Base-by-base conservation (phyloP, 768 basidiomycete genomes). In the Omphalotus guepiniiformis region DNA sequence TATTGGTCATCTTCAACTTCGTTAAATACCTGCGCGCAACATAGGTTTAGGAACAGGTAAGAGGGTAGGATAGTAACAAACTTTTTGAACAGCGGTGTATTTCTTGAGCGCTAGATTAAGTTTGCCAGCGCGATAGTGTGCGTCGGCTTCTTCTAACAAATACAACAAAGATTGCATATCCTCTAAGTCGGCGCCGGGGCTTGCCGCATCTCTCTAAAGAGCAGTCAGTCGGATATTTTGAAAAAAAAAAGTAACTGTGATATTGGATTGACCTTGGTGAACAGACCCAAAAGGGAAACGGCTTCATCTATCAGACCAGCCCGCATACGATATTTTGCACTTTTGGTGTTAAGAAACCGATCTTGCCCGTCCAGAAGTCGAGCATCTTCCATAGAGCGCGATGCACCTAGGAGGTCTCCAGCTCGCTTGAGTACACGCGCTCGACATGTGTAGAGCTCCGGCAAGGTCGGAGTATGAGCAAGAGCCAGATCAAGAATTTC, bases 121-220 rank as follows among this genome's bases (percentile, higher is more conserved):
- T 55, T 82, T 83, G 1, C 85, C 84, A 43, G 72, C 70, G 3
- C 77, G 77, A 46, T 73, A 66, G 44, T 89, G 80, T 1, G 86
- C 76, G 49, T 87, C 79, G 1, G 80, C 96, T 55, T 90, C 83
- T 64, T 96, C 93, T 15, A 75, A 64, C 19, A 98, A 69, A 66
- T 88, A 96, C 55, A 93, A 79, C 38, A 94, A 62, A 21, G 91
- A 93, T 63, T 99, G 96, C 91, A 99, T 93, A 51, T 98, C 95
- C 55, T 93, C 85, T 27, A 98, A 69, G 64, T 99, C 96, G 7
- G 76, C 69, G 2, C 78, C 79, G 15, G 92, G 86, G 42, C 78
- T 74, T 0, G 72, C 55, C 2, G 90, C 80, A 57, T 92, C 94
- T 81, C 95, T 97, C 92, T 95, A 61, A 51, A 30, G 50, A 51